Evolutionary conservation across 2,329 filamentous ascomycete species (phyloP).

Genomic region (Drechslerella coelobrocha): DNA sequence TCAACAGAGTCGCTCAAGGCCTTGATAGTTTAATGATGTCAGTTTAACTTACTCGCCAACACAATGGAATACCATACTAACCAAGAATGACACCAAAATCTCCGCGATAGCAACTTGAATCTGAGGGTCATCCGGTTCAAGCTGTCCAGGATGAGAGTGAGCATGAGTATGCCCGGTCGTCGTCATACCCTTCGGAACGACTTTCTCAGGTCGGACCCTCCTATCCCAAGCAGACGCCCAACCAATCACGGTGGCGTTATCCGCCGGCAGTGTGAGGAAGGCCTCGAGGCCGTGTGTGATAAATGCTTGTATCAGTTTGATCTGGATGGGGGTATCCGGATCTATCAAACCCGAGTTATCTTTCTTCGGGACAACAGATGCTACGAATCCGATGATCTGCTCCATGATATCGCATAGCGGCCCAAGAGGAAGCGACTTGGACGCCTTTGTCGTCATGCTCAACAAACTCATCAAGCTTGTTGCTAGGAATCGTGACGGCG

Average conservation of each 20-base stretch:
- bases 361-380: slow-evolving; percentile 21
- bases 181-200: slow-evolving; percentile 18
- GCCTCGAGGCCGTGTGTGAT: slow-evolving; percentile 44
- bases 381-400: slow-evolving; percentile 38
- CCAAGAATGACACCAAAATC: slow-evolving; percentile 36
- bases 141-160: slow-evolving; percentile 8
- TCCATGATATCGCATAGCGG: slow-evolving; percentile 33
- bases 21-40: slow-evolving; percentile 6
- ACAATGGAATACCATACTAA: slow-evolving; percentile 1
- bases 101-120: slow-evolving; percentile 33
- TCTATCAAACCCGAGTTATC: slow-evolving; percentile 8
- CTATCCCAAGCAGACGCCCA: slow-evolving; percentile 41
- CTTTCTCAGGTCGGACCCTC: slow-evolving; percentile 42
- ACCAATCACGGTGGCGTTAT: slow-evolving; percentile 31
- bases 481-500: slow-evolving; percentile 37
- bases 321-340: slow-evolving; percentile 30
- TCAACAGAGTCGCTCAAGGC: slow-evolving; percentile 35
- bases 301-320: slow-evolving; percentile 48
- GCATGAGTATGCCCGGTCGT: not conserved
- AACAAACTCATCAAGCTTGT: slow-evolving; percentile 47
- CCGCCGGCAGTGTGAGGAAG: slow-evolving; percentile 33
- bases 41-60: too few species aligned
- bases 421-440: slow-evolving; percentile 23
- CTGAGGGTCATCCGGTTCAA: slow-evolving; percentile 11
- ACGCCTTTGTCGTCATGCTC: slow-evolving; percentile 46